Percentiles rank a stretch among this genome's conserved stretches.
Conservation (phyloP, 192 early-diverging fungal genomes). For the Glomus cerebriforme region DNA sequence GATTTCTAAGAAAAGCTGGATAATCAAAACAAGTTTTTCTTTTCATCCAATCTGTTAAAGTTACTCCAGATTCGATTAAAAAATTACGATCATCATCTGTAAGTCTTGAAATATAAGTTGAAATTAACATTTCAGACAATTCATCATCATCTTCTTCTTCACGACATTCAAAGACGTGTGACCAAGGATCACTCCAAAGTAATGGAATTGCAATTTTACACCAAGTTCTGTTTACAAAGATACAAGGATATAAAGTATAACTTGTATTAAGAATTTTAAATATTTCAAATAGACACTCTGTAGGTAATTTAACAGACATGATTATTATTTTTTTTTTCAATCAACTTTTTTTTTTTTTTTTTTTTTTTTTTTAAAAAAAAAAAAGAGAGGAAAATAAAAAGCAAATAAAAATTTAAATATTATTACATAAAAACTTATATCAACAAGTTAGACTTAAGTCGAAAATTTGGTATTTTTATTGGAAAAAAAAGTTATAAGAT, state of each 20-base stretch:
- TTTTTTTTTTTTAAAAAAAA: too few relatives aligned
- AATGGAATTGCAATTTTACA: neutral
- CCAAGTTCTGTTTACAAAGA: neutral
- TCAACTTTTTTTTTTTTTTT: too few relatives aligned
- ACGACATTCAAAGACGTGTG: neutral
- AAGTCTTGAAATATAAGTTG: neutral
- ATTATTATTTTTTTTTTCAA: neutral
- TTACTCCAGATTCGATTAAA: neutral
- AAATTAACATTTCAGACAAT: neutral
- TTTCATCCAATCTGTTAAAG: neutral
- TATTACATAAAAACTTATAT: too few relatives aligned
- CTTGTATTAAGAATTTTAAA: neutral
- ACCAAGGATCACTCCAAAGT: neutral
- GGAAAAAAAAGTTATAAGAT: too few relatives aligned
- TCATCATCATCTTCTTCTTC: neutral
- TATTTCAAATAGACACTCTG: neutral
- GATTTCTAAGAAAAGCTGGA: neutral
- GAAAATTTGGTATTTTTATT: too few relatives aligned
- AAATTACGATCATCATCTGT: neutral
- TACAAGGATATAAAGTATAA: neutral
- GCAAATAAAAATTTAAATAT: too few relatives aligned
- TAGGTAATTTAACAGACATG: neutral
- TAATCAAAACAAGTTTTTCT: neutral
- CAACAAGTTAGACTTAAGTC: too few relatives aligned
- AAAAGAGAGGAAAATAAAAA: neutral